These are phyloP conservation scores for Didymella pomorum DNA, from an alignment of 2,329 filamentous ascomycete species.

Conservation along the genomic window DNA sequence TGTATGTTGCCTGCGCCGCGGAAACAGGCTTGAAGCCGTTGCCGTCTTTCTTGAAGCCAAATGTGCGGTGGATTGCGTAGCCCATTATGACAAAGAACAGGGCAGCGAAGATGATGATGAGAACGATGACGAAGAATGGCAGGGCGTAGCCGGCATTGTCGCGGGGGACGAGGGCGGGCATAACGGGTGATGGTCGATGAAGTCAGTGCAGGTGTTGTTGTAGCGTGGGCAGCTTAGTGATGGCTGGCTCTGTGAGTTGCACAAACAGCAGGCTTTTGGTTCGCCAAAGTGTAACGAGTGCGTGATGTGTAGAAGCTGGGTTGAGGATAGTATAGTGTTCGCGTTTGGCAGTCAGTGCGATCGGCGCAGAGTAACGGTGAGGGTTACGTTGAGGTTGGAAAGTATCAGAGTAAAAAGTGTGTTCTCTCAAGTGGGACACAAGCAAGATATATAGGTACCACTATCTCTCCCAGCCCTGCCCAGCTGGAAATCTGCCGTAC, in stretches of 20 bases:
- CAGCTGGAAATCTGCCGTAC: background rate
- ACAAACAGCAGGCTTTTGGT: no score
- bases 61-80: constrained; percentile 30
- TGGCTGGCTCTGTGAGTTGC: background rate
- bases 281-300: background rate
- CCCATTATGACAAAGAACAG: constrained; percentile 27
- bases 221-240: background rate
- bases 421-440: background rate
- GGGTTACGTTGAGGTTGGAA: background rate
- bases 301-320: background rate
- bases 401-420: no score
- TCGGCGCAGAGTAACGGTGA: background rate
- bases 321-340: background rate
- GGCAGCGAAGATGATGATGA: constrained; percentile 32
- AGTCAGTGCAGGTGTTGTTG: background rate
- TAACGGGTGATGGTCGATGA: background rate
- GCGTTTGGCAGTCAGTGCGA: background rate
- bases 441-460: constrained; percentile 1
- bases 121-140: constrained; percentile 28
- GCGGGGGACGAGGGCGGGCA: constrained; percentile 16
- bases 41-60: constrained; percentile 21
- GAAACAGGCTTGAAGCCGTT: constrained; percentile 23
- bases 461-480: background rate
- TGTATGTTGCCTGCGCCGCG: constrained; percentile 31
- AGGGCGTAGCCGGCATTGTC: constrained; percentile 24